phyloP scores from a whole-genome alignment of 2,329 filamentous ascomycete species.

The Fusarium neocosmosporiellum region DNA sequence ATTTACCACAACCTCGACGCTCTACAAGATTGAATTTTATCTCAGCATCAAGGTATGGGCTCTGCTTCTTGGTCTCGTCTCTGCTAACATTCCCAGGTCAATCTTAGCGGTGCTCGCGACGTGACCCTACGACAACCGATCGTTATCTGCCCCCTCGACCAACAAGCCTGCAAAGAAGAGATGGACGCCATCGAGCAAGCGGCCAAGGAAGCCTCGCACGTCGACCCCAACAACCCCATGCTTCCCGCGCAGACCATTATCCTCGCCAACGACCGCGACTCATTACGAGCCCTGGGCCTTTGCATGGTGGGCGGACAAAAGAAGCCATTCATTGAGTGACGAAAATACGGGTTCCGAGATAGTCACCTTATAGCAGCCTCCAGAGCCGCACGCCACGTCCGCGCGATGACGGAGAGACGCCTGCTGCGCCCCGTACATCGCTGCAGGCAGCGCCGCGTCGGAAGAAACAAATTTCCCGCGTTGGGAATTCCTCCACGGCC shows the following conservation, averaged over 20 bases:
- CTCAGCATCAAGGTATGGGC: conserved; percentile 84
- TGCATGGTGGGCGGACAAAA: conserved; percentile 73
- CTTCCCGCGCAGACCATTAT: conserved; percentile 88
- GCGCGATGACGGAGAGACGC: conserved; percentile 16
- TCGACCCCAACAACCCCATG: conserved; percentile 91
- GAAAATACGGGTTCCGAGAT: conserved; percentile 1
- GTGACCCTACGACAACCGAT: conserved; percentile 92
- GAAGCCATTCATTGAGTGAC: conserved; percentile 73
- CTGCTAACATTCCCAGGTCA: conserved; percentile 69
- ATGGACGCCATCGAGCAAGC: conserved; percentile 99
- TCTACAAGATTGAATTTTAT: conserved; percentile 99
- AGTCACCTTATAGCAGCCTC: conserved; percentile 24
- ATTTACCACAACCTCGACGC: conserved; percentile 91
- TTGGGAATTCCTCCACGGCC: conserved; percentile 5
- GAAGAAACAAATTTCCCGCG: conserved; percentile 28
- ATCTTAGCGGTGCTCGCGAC: conserved; percentile 87
- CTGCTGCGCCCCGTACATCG: conserved; percentile 21
- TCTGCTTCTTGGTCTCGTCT: conserved; percentile 16
- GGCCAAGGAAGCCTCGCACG: conserved; percentile 88
- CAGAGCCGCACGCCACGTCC: conserved; percentile 20
- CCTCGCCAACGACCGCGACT: conserved; percentile 77
- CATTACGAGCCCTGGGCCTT: conserved; percentile 70
- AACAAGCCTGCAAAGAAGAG: conserved; percentile 96
- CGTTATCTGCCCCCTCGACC: conserved; percentile 94
- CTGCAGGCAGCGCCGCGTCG: conserved; percentile 29